Base-by-base conservation (phyloP, 1,139 yeast genomes). In the Sugiyamaella grinbergsii region DNA sequence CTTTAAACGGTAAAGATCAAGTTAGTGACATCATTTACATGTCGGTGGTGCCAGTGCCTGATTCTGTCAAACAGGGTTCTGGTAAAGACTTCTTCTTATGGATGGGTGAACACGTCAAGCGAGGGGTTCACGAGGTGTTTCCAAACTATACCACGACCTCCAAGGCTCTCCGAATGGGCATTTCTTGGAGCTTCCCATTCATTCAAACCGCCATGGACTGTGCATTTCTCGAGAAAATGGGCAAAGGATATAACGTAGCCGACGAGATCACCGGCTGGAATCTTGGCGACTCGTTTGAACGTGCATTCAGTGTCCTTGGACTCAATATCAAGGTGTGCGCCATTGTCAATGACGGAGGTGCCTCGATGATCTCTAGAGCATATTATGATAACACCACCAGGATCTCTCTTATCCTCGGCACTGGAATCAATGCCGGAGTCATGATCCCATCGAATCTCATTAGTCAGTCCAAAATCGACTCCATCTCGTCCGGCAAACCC, bases 321-420 rank as follows among this genome's bases (percentile, higher is more conserved):
- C 64, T 67, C 7, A 71, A 71, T 48, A 88, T 88, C 33, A 69
- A 73, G 32, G 83, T 88, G 37, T 85, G 81, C 19, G 96, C 96
- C 0, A 76, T 90, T 55, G 91, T 95, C 32, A 90, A 90, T 64
- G 97, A 90, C 65, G 86, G 96, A 1, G 91, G 85, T 15, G 96
- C 96, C 24, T 85, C 95, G 5, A 75, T 89, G 57, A 73, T 90
- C 54, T 81, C 95, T 4, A 80, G 89, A 62, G 85, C 95, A 18
- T 88, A 88, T 67, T 71, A 81, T 3, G 63, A 73, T 19, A 77
- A 85, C 43, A 74, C 77, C 53, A 85, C 95, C n/a, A 78, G 80
- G 8, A 75, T 89, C 60, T 95, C 96, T 36, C 82, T 90, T 53
- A 88, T 90, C 56, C 85, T 87, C 60, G 96, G 97, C 56, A 89